Percentiles rank a stretch among this genome's conserved stretches.
These are phyloP conservation scores for Hanseniaspora clermontiae DNA, from an alignment of 805 yeast genomes.

Conservation along the genomic window DNA sequence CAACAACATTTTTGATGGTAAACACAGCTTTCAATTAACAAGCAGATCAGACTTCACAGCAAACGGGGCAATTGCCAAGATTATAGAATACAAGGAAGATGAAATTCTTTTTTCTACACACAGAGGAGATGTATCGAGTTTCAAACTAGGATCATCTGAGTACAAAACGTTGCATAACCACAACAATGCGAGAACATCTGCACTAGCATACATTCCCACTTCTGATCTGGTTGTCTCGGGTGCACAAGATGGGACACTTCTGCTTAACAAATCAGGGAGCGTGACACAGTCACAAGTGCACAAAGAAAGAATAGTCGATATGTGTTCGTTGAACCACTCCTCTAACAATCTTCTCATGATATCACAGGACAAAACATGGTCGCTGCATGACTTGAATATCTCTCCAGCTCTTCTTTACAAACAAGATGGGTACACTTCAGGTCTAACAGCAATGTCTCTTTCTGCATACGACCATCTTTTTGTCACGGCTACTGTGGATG, in stretches of 20 bases:
- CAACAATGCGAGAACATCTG: constrained; percentile 6
- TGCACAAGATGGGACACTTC: constrained; percentile 1
- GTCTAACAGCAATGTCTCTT: neutral
- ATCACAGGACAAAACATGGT: constrained; percentile 7
- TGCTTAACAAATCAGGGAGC: neutral
- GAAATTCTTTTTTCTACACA: neutral
- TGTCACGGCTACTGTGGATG: neutral
- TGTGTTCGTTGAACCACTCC: neutral
- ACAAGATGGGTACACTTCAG: constrained; percentile 5
- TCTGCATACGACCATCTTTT: neutral
- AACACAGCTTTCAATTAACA: neutral
- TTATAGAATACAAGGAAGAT: neutral
- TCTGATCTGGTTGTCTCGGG: neutral
- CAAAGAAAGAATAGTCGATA: neutral
- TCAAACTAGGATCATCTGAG: neutral
- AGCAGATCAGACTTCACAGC: constrained; percentile 1
- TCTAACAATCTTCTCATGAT: neutral
- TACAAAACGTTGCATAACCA: neutral
- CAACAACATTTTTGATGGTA: neutral
- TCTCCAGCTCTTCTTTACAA: neutral
- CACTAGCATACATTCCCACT: neutral
- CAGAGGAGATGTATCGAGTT: neutral
- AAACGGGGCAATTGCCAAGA: constrained; percentile 2
- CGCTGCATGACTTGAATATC: neutral
- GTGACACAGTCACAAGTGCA: neutral